These are phyloP conservation scores for Paralagenidium karlingii DNA, from an alignment of 352 stramenopile genomes.

Conservation along the genomic window DNA sequence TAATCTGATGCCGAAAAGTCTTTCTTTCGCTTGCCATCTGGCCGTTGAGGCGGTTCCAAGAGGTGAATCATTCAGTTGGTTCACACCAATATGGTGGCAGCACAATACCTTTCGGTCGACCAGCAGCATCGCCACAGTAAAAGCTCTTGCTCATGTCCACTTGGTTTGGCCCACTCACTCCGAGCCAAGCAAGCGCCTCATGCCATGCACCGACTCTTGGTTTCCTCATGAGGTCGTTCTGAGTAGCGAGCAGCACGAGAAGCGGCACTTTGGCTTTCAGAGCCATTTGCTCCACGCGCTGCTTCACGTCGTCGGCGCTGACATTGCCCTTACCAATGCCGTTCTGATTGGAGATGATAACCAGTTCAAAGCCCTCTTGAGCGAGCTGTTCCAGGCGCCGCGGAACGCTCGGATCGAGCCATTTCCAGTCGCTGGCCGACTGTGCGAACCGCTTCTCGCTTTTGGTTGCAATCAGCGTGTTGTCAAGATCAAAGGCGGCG, in stretches of 20 bases:
- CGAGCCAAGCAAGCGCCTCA: slow-evolving; percentile 24
- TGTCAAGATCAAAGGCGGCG: slow-evolving; percentile 72
- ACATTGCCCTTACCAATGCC: slow-evolving; percentile 69
- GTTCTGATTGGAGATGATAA: slow-evolving; percentile 80
- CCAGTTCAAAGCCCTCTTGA: slow-evolving; percentile 31
- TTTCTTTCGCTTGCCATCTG: slow-evolving; percentile 46
- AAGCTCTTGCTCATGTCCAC: slow-evolving; percentile 50
- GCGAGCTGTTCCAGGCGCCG: slow-evolving; percentile 34
- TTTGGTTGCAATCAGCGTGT: slow-evolving; percentile 74
- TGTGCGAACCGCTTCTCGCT: slow-evolving; percentile 72
- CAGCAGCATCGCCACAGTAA: slow-evolving; percentile 75
- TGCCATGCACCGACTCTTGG: slow-evolving; percentile 56
- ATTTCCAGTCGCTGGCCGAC: slow-evolving; percentile 60
- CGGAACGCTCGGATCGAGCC: slow-evolving; percentile 45
- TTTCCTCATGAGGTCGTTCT: slow-evolving; percentile 69
- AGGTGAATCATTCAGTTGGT: no score
- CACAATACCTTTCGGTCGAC: slow-evolving; percentile 47
- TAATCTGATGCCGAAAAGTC: slow-evolving; percentile 81
- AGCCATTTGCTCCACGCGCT: not conserved
- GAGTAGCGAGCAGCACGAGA: slow-evolving; percentile 51
- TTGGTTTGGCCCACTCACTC: slow-evolving; percentile 3
- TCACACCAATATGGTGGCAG: not conserved
- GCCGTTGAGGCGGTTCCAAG: not conserved
- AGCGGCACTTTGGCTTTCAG: slow-evolving; percentile 16
- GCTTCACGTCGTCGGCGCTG: slow-evolving; percentile 33